A percentile compares a stretch with the other conserved stretches of the same genome.
phyloP scores from a whole-genome alignment of 495 filamentous ascomycete species.

The Tuber magnatum region DNA sequence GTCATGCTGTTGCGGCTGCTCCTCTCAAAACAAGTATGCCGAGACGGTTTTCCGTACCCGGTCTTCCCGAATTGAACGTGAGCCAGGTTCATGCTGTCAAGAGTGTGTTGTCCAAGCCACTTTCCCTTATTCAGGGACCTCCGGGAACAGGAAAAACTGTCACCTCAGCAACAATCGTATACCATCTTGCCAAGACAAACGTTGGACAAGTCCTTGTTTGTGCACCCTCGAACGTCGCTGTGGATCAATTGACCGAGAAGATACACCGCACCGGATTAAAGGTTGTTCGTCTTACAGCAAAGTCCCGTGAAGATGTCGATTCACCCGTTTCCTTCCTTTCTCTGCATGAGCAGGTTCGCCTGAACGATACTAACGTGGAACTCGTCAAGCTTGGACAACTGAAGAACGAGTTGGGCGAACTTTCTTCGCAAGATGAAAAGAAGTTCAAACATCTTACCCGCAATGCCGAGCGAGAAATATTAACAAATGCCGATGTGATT shows the following conservation, averaged over 20 bases:
- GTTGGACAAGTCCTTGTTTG: constrained; percentile 93
- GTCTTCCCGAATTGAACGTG: constrained; percentile 88
- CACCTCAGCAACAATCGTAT: constrained; percentile 98
- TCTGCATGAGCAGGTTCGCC: constrained; percentile 91
- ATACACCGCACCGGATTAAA: constrained; percentile 93
- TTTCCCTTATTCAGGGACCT: constrained; percentile 94
- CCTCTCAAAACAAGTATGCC: constrained; percentile 96
- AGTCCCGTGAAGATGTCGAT: constrained; percentile 96
- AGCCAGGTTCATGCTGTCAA: constrained; percentile 97
- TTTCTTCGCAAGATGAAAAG: constrained; percentile 96
- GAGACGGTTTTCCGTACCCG: constrained; percentile 93
- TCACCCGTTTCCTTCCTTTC: constrained; percentile 92
- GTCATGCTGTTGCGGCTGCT: constrained; percentile 89
- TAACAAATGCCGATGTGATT: constrained; percentile 94
- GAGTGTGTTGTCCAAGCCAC: constrained; percentile 82
- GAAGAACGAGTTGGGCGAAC: constrained; percentile 82
- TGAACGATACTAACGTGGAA: constrained; percentile 94
- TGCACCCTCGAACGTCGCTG: constrained; percentile 95
- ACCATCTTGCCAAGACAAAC: constrained; percentile 91
- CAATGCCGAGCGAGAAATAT: constrained; percentile 87
- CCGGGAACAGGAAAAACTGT: constrained; percentile 98
- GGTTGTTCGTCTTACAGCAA: constrained; percentile 95
- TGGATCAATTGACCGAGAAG: constrained; percentile 96
- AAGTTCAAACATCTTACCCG: constrained; percentile 92
- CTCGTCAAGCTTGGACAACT: constrained; percentile 83